phyloP scores from a whole-genome alignment of 176 grass and related monocot species.

The Canna indica region DNA sequence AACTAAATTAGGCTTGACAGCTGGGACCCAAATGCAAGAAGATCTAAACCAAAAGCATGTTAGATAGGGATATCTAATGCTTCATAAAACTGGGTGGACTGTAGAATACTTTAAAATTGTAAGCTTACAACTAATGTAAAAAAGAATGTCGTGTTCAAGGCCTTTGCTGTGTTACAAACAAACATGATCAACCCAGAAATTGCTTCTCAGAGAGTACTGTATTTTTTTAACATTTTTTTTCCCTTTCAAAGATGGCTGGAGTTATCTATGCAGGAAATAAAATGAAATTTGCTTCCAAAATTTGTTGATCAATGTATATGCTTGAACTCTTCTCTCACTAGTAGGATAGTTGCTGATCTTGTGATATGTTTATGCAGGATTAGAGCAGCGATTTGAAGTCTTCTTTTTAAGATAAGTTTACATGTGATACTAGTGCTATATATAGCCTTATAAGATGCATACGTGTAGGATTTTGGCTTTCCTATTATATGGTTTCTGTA shows the following conservation, averaged over 20 bases:
- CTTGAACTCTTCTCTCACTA: background rate
- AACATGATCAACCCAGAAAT: too few relatives aligned
- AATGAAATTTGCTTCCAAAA: background rate
- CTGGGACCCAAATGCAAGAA: too few relatives aligned
- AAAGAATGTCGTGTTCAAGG: background rate
- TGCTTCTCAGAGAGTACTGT: too few relatives aligned
- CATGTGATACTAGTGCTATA: background rate
- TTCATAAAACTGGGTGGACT: too few relatives aligned
- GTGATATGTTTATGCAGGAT: background rate
- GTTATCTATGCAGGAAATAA: background rate
- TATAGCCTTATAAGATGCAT: background rate
- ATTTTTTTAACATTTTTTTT: too few relatives aligned
- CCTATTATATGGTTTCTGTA: background rate
- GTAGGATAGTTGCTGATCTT: background rate
- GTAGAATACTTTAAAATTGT: too few relatives aligned
- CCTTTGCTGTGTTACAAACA: background rate
- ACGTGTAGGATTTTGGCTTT: background rate
- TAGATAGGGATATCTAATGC: background rate
- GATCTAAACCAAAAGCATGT: too few relatives aligned
- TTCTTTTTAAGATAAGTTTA: background rate
- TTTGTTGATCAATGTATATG: too few relatives aligned
- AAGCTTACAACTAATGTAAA: too few relatives aligned
- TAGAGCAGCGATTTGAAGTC: background rate
- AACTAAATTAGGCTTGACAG: too few relatives aligned
- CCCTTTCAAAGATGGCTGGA: background rate